These are phyloP conservation scores for Rhodotorula sp. DNA, from an alignment of 1,284 basidiomycete genomes.

Conservation along the genomic window DNA sequence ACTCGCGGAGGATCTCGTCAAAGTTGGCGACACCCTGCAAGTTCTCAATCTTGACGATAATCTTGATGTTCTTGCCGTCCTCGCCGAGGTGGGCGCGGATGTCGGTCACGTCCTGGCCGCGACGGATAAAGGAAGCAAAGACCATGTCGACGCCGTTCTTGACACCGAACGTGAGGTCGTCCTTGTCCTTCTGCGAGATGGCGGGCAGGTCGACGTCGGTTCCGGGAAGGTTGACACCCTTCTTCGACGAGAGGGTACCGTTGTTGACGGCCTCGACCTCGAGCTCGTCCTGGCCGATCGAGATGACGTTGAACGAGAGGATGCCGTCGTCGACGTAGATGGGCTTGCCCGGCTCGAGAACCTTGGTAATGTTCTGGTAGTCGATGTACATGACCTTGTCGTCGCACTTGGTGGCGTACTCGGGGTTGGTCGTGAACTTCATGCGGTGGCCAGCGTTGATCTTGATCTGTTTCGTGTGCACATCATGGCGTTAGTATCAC, in stretches of 20 bases:
- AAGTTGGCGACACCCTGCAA: slow-evolving; percentile 97
- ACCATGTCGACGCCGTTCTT: slow-evolving; percentile 98
- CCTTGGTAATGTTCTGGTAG: slow-evolving; percentile 93
- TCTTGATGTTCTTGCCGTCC: slow-evolving; percentile 89
- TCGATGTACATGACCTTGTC: slow-evolving; percentile 85
- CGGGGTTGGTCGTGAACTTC: slow-evolving; percentile 78
- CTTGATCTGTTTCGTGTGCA: slow-evolving; percentile 58
- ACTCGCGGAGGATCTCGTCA: slow-evolving; percentile 89
- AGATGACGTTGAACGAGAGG: slow-evolving; percentile 86
- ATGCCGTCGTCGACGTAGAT: slow-evolving; percentile 99
- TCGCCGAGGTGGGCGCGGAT: slow-evolving; percentile 87
- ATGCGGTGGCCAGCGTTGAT: slow-evolving; percentile 93
- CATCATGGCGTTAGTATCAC: background rate
- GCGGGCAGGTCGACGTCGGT: slow-evolving; percentile 97
- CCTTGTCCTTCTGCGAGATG: slow-evolving; percentile 96
- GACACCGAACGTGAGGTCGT: slow-evolving; percentile 91
- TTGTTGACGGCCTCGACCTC: slow-evolving; percentile 87
- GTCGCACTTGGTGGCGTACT: slow-evolving; percentile 75
- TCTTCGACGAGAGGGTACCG: slow-evolving; percentile 89
- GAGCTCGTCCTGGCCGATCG: slow-evolving; percentile 70
- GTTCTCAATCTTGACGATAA: slow-evolving; percentile 98
- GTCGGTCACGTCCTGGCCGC: slow-evolving; percentile 84
- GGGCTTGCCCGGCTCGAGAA: slow-evolving; percentile 90
- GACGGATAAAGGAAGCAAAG: slow-evolving; percentile 95
- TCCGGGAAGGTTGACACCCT: slow-evolving; percentile 99